phyloP scores from a whole-genome alignment of 768 basidiomycete species.

The Boletellus emodensis region DNA sequence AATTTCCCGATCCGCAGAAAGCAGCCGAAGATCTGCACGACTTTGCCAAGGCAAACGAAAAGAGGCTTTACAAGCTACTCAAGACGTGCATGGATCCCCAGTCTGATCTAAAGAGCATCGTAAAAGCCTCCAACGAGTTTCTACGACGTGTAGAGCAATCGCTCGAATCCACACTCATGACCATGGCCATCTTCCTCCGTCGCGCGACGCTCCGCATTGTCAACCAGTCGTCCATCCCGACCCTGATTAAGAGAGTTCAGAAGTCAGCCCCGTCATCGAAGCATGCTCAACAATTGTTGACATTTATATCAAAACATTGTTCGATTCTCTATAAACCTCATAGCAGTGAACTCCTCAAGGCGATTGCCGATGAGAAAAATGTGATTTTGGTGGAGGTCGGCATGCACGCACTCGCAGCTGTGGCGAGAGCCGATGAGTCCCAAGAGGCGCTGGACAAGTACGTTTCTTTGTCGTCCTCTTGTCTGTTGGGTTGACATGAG shows the following conservation, averaged over 20 bases:
- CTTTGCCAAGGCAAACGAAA: slow-evolving; percentile 87
- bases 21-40: slow-evolving; percentile 71
- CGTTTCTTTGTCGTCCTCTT: slow-evolving; percentile 24
- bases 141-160: slow-evolving; percentile 70
- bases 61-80: slow-evolving; percentile 78
- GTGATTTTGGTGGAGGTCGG: slow-evolving; percentile 54
- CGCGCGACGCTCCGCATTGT: slow-evolving; percentile 67
- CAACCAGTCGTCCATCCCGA: slow-evolving; percentile 83
- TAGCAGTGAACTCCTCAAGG: slow-evolving; percentile 69
- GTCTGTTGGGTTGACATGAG: background rate
- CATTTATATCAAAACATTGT: slow-evolving; percentile 67
- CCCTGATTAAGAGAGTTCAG: slow-evolving; percentile 66
- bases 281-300: slow-evolving; percentile 51
- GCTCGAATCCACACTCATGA: slow-evolving; percentile 53
- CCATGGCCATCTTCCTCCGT: slow-evolving; percentile 69
- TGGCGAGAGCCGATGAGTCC: slow-evolving; percentile 56
- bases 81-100: slow-evolving; percentile 80
- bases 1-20: slow-evolving; percentile 67
- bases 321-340: slow-evolving; percentile 73
- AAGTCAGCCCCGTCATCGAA: slow-evolving; percentile 41
- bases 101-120: slow-evolving; percentile 72
- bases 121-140: slow-evolving; percentile 83
- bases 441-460: slow-evolving; percentile 64
- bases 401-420: slow-evolving; percentile 72
- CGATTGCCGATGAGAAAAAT: slow-evolving; percentile 63